These are phyloP conservation scores for Rhizopus stolonifer DNA, from an alignment of 371 early-diverging fungal genomes.

Conservation along the genomic window DNA sequence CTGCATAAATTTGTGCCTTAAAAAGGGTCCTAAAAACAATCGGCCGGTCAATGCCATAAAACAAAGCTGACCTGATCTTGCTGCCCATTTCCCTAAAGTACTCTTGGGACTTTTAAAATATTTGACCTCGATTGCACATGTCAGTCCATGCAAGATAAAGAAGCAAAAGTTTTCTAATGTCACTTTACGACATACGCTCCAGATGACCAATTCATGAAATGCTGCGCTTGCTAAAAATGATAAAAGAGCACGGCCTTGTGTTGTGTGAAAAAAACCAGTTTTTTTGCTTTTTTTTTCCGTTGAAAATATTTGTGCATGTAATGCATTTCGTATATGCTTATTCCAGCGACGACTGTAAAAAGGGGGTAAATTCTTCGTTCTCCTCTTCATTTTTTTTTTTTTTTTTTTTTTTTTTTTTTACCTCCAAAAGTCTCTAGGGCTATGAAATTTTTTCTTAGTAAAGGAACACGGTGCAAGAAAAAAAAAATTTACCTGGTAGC, in stretches of 20 bases:
- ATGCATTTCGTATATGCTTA: constrained; percentile 26
- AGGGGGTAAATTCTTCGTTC: background rate
- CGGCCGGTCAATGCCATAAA: constrained; percentile 39
- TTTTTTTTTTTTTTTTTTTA: constrained; percentile 14
- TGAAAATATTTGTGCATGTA: constrained; percentile 26
- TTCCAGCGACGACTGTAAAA: constrained; percentile 38
- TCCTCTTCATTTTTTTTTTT: too few species aligned
- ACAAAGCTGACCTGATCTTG: constrained; percentile 12
- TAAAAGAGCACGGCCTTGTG: constrained; percentile 23
- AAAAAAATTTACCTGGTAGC: constrained; percentile 25
- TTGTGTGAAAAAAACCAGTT: constrained; percentile 2
- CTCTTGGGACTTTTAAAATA: constrained; percentile 9
- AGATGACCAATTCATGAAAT: constrained; percentile 34
- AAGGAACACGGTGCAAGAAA: too few species aligned
- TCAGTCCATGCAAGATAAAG: constrained; percentile 32
- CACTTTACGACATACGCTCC: constrained; percentile 28
- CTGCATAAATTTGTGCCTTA: constrained; percentile 21
- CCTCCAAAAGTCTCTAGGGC: constrained; percentile 48
- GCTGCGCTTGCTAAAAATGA: constrained; percentile 33
- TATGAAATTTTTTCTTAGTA: too few species aligned
- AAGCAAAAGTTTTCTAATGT: constrained; percentile 40
- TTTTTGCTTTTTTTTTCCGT: background rate
- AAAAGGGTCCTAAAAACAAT: constrained; percentile 38
- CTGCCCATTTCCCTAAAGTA: background rate
- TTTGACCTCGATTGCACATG: constrained; percentile 18